Evolutionary conservation across 345 rosid species (phyloP), one percentile per base, ranked within the genome.

Genomic region (Brassica incana): DNA sequence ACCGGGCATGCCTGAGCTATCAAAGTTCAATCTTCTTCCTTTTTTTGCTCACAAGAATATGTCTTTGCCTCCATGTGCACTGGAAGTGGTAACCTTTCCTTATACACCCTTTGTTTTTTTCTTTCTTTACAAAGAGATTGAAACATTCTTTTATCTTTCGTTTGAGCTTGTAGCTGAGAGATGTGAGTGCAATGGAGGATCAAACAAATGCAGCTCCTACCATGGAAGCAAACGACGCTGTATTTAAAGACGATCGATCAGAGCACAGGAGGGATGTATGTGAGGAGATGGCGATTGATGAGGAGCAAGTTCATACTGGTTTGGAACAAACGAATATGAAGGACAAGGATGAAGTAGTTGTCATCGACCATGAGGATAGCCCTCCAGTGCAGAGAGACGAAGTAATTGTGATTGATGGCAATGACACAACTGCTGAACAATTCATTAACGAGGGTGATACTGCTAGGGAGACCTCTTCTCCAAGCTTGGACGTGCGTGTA

Each of bases 1-100:
- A 54, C 68, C 33, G 2, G 80, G 80, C 43, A 75, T 75, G 83
- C 66, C 69, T 0, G 80, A 75, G 76, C 43, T 80, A 7, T 75
- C 83, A 3, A 80, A 71, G 8, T 80, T 80, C 54, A 75, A 80
- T 64, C 64, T 75, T 40, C 35, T 75, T 56, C 83, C 83, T 0
- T 80, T 80, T 65, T 64, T 80, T 64, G 76, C 80, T 71, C 80
- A 80, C 77, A 80, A 80, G 80, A 80, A 69, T 20, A 14, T 6
- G 76, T 75, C 64, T 65, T 62, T 75, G 62, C 80, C 74, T 30
- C 79, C 18, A n/a, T 75, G 68, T 43, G 76, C 80, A 8, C 68
- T 80, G 5, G 83, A 80, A 60, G 75, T 54, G 80, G 83, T 75
- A 38, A 74, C 12, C 6, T 3, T 60, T 67, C 6, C 0, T 60